These are phyloP conservation scores for Trichoderma erinaceum DNA, from an alignment of 495 filamentous ascomycete species.

Conservation along the genomic window DNA sequence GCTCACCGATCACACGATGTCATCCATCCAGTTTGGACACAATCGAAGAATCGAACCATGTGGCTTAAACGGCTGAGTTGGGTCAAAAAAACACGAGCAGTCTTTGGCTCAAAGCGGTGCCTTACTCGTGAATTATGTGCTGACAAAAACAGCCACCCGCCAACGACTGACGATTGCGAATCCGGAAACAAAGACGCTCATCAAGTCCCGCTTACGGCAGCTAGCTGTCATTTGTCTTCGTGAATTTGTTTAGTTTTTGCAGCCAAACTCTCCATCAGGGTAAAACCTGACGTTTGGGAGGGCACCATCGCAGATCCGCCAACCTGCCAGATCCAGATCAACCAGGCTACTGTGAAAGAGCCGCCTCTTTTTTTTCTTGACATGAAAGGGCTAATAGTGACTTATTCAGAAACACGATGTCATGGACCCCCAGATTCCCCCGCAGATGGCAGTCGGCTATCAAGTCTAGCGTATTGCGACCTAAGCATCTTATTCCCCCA, in stretches of 20 bases:
- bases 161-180: background rate
- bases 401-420: background rate
- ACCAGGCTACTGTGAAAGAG: background rate
- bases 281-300: background rate
- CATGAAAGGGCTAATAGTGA: background rate
- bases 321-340: constrained; percentile 6
- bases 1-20: background rate
- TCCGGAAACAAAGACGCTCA: background rate
- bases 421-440: background rate
- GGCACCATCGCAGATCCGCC: background rate
- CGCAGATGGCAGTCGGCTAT: background rate
- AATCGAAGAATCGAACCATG: background rate
- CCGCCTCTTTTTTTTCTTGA: background rate
- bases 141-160: background rate
- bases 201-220: background rate
- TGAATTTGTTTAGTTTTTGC: background rate
- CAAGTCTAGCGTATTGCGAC: background rate
- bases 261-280: background rate
- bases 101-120: too few species aligned
- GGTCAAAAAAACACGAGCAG: background rate
- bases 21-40: background rate
- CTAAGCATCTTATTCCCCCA: constrained; percentile 12
- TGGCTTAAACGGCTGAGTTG: background rate
- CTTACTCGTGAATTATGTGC: background rate
- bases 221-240: background rate